Percentiles rank a stretch among this genome's conserved stretches.
These are phyloP conservation scores for Raffaelea arxii DNA, from an alignment of 2,329 filamentous ascomycete genomes.

Conservation along the genomic window DNA sequence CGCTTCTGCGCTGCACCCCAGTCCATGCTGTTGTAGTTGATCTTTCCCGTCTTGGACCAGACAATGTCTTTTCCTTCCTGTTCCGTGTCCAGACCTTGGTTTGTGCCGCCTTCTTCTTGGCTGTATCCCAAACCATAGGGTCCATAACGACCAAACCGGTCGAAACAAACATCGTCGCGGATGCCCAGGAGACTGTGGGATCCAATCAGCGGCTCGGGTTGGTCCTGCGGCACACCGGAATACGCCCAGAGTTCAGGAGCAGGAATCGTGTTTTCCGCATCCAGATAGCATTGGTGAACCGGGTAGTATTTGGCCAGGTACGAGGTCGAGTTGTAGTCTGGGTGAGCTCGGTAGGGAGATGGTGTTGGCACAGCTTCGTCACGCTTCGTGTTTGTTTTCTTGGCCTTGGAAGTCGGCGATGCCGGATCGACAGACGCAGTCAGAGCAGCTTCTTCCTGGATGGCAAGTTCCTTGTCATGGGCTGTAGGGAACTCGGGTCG, in stretches of 20 bases:
- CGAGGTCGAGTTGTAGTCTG: constrained; percentile 46
- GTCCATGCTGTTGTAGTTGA: constrained; percentile 45
- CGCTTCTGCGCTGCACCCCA: constrained; percentile 45
- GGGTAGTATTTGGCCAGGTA: constrained; percentile 44
- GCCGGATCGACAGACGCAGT: not conserved
- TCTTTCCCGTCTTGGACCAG: constrained; percentile 44
- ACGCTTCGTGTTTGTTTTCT: not conserved
- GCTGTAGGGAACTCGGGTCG: constrained; percentile 62
- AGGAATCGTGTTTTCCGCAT: constrained; percentile 44
- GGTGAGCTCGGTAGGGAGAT: constrained; percentile 58
- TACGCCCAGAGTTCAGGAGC: constrained; percentile 59
- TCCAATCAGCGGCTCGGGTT: constrained; percentile 69
- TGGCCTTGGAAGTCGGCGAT: not conserved
- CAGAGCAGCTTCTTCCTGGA: not conserved
- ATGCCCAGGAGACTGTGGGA: constrained; percentile 67
- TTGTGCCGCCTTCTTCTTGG: constrained; percentile 58
- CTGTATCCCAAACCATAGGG: constrained; percentile 83
- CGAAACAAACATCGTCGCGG: constrained; percentile 73
- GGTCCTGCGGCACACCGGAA: constrained; percentile 41
- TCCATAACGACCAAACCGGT: constrained; percentile 74
- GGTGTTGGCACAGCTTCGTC: constrained; percentile 29
- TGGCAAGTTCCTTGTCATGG: constrained; percentile 11
- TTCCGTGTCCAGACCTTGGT: constrained; percentile 64
- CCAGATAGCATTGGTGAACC: constrained; percentile 54
- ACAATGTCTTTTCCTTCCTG: constrained; percentile 53